phyloP scores from a whole-genome alignment of 495 filamentous ascomycete genomes.

The Lentithecium fluviatile region DNA sequence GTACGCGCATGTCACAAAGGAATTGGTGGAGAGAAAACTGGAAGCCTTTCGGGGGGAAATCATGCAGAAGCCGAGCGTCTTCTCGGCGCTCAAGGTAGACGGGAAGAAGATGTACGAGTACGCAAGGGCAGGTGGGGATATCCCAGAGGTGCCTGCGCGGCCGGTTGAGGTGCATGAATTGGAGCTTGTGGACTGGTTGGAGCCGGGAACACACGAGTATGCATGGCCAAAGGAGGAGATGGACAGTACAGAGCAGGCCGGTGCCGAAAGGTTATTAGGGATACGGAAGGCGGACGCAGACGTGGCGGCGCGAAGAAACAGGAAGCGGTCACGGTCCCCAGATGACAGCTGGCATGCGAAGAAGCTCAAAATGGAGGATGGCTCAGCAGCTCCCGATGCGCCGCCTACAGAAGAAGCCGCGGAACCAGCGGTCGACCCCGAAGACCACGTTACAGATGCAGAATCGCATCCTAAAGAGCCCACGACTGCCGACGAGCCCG shows the following conservation, averaged over 20 bases:
- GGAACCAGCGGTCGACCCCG: background rate
- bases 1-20: slow-evolving; percentile 75
- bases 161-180: slow-evolving; percentile 73
- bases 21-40: slow-evolving; percentile 74
- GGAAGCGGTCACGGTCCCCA: slow-evolving; percentile 9
- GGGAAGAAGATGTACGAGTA: slow-evolving; percentile 96
- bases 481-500: slow-evolving; percentile 15
- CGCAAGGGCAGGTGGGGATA: slow-evolving; percentile 85
- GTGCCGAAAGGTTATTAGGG: slow-evolving; percentile 63
- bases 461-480: slow-evolving; percentile 18
- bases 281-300: slow-evolving; percentile 2
- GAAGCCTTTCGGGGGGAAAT: slow-evolving; percentile 77
- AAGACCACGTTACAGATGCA: slow-evolving; percentile 9
- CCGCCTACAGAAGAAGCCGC: background rate
- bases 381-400: background rate
- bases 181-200: slow-evolving; percentile 83
- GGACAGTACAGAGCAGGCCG: slow-evolving; percentile 64
- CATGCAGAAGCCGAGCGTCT: slow-evolving; percentile 88
- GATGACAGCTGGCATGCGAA: slow-evolving; percentile 2
- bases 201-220: slow-evolving; percentile 71
- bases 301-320: slow-evolving; percentile 4
- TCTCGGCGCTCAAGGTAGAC: slow-evolving; percentile 85
- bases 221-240: slow-evolving; percentile 75
- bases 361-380: slow-evolving; percentile 6
- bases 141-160: slow-evolving; percentile 59